Evolutionary conservation across 805 yeast genomes (phyloP), one percentile per base, ranked within the genome.

Genomic region (Kazachstania taianensis): DNA sequence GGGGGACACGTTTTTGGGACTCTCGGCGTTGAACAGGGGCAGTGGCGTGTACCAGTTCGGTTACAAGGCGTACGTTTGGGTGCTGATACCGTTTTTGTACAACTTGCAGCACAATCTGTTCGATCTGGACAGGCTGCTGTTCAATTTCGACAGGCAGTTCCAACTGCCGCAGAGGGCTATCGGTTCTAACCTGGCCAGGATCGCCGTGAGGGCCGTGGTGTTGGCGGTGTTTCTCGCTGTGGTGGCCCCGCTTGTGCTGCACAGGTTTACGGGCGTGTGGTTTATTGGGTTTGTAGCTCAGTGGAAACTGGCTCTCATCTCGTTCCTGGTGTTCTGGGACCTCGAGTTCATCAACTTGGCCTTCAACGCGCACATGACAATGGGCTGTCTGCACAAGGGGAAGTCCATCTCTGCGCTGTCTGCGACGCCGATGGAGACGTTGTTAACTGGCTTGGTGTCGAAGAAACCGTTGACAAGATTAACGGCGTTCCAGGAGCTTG

Each of bases 401-500:
- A 72, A 71, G 39, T 73, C 83, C 14, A 65, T 81, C 7, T 71
- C 62, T 1, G 41, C 79, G 30, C 56, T 72, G 9, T 69, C 73
- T 20, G 68, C 80, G 12, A 60, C 77, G 0, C 86, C 84, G 6
- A 61, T 77, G 33, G 72, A 69, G 35, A 77, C 86, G 1, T 57
- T 81, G 26, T 53, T 81, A 9, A 66, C 77, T 3, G 89, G 89
- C 0, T 63, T 81, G 41, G 67, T 69, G 34, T 76, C 77, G 24
- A 53, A 57, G 20, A 66, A 65, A 34, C 65, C 62, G 8, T 63
- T 73, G 37, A 70, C 72, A 1, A 69, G 75, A 40, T 52, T 75
- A 40, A 75, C 85, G 1, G 86, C 89, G 2, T 80, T 74, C 58
- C 89, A 81, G 57, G 92, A 81, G 50, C 61, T 81, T 36, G 80